Evolutionary conservation across 164 flowering plant species (phyloP).

Genomic region (Santalum album): DNA sequence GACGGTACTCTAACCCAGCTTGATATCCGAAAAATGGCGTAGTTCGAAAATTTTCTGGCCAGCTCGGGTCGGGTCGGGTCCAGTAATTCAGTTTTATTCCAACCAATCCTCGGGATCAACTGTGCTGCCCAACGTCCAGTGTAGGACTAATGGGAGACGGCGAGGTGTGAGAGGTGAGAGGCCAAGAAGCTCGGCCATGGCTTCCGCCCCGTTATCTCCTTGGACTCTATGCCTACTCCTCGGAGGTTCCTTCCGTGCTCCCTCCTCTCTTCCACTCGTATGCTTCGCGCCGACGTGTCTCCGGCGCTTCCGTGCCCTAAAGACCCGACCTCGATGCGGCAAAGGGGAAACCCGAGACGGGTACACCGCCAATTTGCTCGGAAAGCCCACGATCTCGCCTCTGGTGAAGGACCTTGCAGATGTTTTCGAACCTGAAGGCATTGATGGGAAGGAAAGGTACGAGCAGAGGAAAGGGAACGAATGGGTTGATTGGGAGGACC

Average conservation of each 20-base stretch:
- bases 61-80: no score
- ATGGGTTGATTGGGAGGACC: conserved; percentile 77
- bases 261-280: conserved; percentile 12
- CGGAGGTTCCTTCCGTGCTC: neutral
- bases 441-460: conserved; percentile 3
- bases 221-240: conserved; percentile 16
- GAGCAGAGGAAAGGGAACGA: conserved; percentile 20
- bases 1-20: no score
- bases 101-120: no score
- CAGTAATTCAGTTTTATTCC: no score
- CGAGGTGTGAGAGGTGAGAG: no score
- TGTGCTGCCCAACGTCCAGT: no score
- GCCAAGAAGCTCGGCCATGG: conserved; percentile 18
- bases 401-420: conserved; percentile 3
- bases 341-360: conserved; percentile 24
- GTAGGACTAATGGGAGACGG: no score
- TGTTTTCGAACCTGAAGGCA: neutral
- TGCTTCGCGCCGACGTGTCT: conserved; percentile 6
- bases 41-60: no score
- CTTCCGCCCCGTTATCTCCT: conserved; percentile 17
- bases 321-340: no score
- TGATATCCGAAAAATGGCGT: no score
- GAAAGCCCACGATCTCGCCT: conserved; percentile 36
- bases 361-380: conserved; percentile 34
- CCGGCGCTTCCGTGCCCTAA: conserved; percentile 20